These are phyloP conservation scores for Trichophyton equinum DNA, from an alignment of 2,329 filamentous ascomycete genomes.

Conservation along the genomic window DNA sequence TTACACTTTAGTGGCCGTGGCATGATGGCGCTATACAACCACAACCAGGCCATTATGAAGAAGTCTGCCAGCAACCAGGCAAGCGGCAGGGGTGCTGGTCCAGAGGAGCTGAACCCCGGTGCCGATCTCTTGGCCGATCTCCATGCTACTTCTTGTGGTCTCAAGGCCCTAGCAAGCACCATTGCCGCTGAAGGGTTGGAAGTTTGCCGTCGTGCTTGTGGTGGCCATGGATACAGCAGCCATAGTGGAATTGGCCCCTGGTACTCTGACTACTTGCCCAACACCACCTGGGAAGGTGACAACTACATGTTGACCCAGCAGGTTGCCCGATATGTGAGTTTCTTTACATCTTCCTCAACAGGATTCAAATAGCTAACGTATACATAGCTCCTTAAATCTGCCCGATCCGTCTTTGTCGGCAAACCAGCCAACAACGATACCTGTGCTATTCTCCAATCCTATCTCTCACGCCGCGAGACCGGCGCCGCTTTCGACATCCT, in stretches of 20 bases:
- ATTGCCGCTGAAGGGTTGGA: slow-evolving; percentile 64
- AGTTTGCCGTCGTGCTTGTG: slow-evolving; percentile 60
- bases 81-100: slow-evolving; percentile 46
- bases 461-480: slow-evolving; percentile 53
- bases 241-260: slow-evolving; percentile 64
- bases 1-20: slow-evolving; percentile 64
- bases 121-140: slow-evolving; percentile 60
- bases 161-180: slow-evolving; percentile 61
- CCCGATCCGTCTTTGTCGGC: slow-evolving; percentile 54
- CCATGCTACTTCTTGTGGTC: slow-evolving; percentile 62
- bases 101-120: slow-evolving; percentile 54
- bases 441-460: slow-evolving; percentile 51
- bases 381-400: slow-evolving; percentile 54
- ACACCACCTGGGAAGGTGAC: slow-evolving; percentile 61
- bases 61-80: slow-evolving; percentile 28
- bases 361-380: neutral
- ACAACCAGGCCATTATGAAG: slow-evolving; percentile 58
- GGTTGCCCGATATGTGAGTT: slow-evolving; percentile 54
- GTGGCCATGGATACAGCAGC: slow-evolving; percentile 59
- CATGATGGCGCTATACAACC: slow-evolving; percentile 62
- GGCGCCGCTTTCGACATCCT: slow-evolving; percentile 63
- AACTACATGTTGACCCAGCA: slow-evolving; percentile 77
- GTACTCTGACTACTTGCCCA: slow-evolving; percentile 65
- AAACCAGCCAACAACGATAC: slow-evolving; percentile 56
- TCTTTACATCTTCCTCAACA: neutral